Evolutionary conservation across 495 filamentous ascomycete species (phyloP), one percentile per base, ranked within the genome.

Genomic region (Aspergillus sclerotioniger): DNA sequence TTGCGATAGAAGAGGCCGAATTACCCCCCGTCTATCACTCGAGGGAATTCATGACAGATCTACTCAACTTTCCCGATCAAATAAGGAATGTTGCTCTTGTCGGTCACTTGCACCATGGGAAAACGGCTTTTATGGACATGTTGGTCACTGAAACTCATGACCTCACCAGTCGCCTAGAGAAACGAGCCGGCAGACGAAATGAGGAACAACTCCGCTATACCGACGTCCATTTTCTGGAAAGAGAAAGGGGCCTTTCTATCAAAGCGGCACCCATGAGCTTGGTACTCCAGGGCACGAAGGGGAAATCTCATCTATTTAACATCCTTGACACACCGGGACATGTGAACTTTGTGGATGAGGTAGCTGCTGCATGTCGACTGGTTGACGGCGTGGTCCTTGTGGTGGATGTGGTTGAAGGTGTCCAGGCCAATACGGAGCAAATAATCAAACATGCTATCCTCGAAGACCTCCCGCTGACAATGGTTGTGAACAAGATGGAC

Each of bases 41-140:
- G 32, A 85, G 95, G 41, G 85, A 87, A 53, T 97, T 97, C 74
- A 91, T 98, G 92, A 84, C 90, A 50, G 94, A 98, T 73, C 77
- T 98, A 52, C 92, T 98, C 87, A 96, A 89, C 73, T 96, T 89
- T 61, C 94, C 94, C 6, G 91, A 95, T 6, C 90, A 97, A 74
- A 90, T 90, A 67, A 84, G 94, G 58, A 98, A 98, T 71, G 79
- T 98, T 64, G 92, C 91, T 5, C 72, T 98, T 49, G 91, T 87
- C 9, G 94, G 94, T 50, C 93, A 98, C 75, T 73, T 98, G 35
- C 94, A 98, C 66, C 94, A 98, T 75, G 94, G 94, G 56, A 98
- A 98, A 77, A 98, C 94, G 16, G 91, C 93, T 0, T 88, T 98
- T 58, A 92, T 97, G 91, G 94, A 98, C 70, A 98, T 97, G 91